Evolutionary conservation across 495 filamentous ascomycete species (phyloP), one percentile per base, ranked within the genome.

Genomic region (Tuber magnatum): DNA sequence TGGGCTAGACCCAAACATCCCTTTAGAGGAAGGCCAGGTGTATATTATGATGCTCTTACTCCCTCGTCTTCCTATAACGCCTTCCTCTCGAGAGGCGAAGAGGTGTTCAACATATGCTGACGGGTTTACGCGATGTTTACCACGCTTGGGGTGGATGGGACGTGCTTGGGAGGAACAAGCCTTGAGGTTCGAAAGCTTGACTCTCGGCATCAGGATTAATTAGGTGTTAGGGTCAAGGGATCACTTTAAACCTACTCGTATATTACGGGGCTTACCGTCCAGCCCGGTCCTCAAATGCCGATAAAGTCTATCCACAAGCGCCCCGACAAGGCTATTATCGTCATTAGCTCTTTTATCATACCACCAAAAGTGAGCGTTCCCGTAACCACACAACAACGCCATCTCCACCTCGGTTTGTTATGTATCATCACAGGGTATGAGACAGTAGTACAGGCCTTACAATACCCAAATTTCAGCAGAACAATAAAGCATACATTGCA

Each of bases 131-230:
- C 10, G n/a, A 32, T 3, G n/a, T 35, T 35, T 28, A 35, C 32
- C 28, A 65, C 32, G 28, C 18, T 32, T 65, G 32, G 35, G 28
- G 56, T 18, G 14, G 56, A 35, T 65, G 56, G 35, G 28, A 14
- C 3, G 16, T 65, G 28, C n/a, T 35, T 7, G 18, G 56, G 56
- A 16, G 28, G 12, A 35, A 65, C 75, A 78, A 78, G 77, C 46
- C n/a, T 69, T 73, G 77, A 71, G 75, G 77, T 75, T 78, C 35
- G 77, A 78, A 73, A 71, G 77, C 75, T 73, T 77, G 76, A 77
- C 28, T 7, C 24, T 3, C 32, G 20, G 56, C 32, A 46, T 38
- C 40, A 12, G 12, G 56, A 35, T 16, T 18, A 35, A 65, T 6
- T 3, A 4, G 0, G 39, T 40, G 24, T 48, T 56, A 56, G 48